Conservation (phyloP, 2,329 filamentous ascomycete genomes). For the Emergomyces pasteurianus region DNA sequence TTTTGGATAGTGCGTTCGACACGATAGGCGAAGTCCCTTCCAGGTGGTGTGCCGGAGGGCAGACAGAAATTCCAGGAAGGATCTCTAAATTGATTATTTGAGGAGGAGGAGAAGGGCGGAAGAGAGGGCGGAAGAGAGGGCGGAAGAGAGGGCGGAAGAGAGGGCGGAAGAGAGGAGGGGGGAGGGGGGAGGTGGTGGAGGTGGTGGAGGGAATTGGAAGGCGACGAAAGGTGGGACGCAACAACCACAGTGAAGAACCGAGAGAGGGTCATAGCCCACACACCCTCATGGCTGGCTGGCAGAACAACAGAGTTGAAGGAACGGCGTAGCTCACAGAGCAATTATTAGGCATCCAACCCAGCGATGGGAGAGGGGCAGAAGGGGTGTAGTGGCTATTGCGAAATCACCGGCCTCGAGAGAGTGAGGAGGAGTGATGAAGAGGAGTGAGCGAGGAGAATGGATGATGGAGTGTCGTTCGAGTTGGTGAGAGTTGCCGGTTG, state of each 20-base stretch:
- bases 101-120: too few relatives aligned
- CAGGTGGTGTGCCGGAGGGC: background rate
- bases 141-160: too few relatives aligned
- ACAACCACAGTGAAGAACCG: conserved; percentile 2
- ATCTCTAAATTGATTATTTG: background rate
- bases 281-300: conserved; percentile 19
- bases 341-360: conserved; percentile 2
- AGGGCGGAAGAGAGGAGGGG: too few relatives aligned
- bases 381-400: background rate
- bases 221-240: conserved; percentile 1
- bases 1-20: background rate
- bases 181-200: background rate
- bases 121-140: too few relatives aligned
- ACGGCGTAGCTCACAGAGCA: conserved; percentile 19
- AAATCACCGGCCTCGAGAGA: background rate
- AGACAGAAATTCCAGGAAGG: background rate
- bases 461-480: conserved; percentile 1
- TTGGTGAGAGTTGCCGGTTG: background rate
- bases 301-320: conserved; percentile 28
- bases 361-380: background rate
- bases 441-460: background rate
- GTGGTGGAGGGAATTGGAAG: background rate
- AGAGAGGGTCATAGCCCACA: conserved; percentile 5
- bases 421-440: background rate
- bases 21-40: background rate